Conservation (phyloP, 345 rosid species). For the Triadica sebifera region DNA sequence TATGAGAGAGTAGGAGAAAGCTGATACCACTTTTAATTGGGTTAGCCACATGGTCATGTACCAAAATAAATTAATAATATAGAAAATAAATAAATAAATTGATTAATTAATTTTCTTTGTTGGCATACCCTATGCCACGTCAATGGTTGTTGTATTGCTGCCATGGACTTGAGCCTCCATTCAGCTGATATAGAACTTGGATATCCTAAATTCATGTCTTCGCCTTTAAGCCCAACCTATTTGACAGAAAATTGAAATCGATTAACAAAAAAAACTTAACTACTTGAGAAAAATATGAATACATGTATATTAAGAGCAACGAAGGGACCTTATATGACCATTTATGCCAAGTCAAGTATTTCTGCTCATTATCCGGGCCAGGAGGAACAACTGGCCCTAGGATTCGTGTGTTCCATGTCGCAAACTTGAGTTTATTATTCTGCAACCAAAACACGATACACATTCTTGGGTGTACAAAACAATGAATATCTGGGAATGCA, state of each 20-base stretch:
- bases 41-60: constrained; percentile 14
- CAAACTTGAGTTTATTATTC: constrained; percentile 26
- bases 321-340: constrained; percentile 27
- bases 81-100: too few relatives aligned
- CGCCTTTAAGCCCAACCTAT: constrained; percentile 29
- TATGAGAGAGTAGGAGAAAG: background rate
- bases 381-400: constrained; percentile 27
- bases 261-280: background rate
- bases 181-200: constrained; percentile 7
- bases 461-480: too few relatives aligned
- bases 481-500: too few relatives aligned
- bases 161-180: constrained; percentile 10
- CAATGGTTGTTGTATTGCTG: constrained; percentile 13
- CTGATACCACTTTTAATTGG: constrained; percentile 26
- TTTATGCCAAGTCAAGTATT: constrained; percentile 26
- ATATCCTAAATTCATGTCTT: constrained; percentile 19
- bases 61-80: too few relatives aligned
- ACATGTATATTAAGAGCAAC: background rate
- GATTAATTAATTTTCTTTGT: background rate
- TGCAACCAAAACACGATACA: constrained; percentile 3
- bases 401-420: constrained; percentile 26
- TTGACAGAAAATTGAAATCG: background rate
- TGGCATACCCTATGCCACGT: constrained; percentile 25
- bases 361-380: constrained; percentile 21
- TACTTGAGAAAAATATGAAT: background rate